phyloP scores from a whole-genome alignment of 441 rosid species.

The Brassica hybrid region DNA sequence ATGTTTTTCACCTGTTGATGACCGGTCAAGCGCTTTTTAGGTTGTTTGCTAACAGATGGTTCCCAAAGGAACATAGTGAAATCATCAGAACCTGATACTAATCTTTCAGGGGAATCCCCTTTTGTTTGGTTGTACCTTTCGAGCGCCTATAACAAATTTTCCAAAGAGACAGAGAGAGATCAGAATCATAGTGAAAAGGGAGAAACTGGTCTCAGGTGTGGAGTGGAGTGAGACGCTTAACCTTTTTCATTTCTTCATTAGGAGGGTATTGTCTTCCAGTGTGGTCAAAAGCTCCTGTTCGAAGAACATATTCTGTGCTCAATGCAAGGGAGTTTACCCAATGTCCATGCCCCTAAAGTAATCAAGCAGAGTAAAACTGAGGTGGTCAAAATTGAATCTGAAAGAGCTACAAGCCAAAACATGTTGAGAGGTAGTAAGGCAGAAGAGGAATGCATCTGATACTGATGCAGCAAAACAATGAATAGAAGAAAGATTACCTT shows the following conservation, averaged over 20 bases:
- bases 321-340: constrained; percentile 98
- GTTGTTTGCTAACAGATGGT: constrained; percentile 87
- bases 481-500: constrained; percentile 55
- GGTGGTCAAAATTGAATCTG: background rate
- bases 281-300: constrained; percentile 98
- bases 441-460: background rate
- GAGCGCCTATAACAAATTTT: constrained; percentile 56
- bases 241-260: constrained; percentile 94
- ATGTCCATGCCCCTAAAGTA: constrained; percentile 92
- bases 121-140: constrained; percentile 84
- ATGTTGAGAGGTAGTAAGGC: background rate
- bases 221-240: constrained; percentile 36
- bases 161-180: constrained; percentile 18
- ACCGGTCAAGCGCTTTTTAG: constrained; percentile 91
- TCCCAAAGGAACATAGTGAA: constrained; percentile 99
- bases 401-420: background rate
- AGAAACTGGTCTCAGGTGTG: background rate
- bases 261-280: constrained; percentile 81
- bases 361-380: background rate
- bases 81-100: constrained; percentile 98
- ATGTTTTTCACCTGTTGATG: constrained; percentile 75
- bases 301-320: constrained; percentile 96
- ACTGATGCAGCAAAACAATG: background rate
- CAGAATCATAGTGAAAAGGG: constrained; percentile 24
- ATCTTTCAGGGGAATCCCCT: constrained; percentile 88